These are phyloP conservation scores for Mollisia scopiformis DNA, from an alignment of 2,329 filamentous ascomycete species.

Conservation along the genomic window DNA sequence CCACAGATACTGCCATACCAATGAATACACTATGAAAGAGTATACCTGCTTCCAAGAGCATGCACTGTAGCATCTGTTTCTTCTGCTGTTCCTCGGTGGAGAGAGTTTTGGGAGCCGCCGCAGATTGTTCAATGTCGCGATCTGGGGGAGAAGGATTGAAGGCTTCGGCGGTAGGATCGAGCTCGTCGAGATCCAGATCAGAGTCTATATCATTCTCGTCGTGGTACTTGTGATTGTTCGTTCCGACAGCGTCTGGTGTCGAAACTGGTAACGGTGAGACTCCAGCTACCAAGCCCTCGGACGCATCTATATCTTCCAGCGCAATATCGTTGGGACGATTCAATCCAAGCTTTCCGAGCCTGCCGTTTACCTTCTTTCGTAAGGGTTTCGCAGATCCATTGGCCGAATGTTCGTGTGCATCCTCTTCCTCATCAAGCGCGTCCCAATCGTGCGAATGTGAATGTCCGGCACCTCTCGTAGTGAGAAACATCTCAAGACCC, in stretches of 20 bases:
- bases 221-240: constrained; percentile 35
- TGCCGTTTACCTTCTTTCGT: constrained; percentile 30
- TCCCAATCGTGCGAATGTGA: constrained; percentile 56
- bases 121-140: constrained; percentile 10
- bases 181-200: constrained; percentile 64
- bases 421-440: constrained; percentile 40
- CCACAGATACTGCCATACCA: constrained; percentile 82
- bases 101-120: constrained; percentile 34
- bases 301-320: constrained; percentile 53
- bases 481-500: constrained; percentile 86
- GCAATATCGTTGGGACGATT: constrained; percentile 52
- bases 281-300: constrained; percentile 59
- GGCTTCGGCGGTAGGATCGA: constrained; percentile 48
- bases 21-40: constrained; percentile 47
- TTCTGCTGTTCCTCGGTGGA: constrained; percentile 58
- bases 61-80: constrained; percentile 73
- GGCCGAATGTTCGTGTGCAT: constrained; percentile 43
- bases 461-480: constrained; percentile 66
- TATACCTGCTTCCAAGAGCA: constrained; percentile 47
- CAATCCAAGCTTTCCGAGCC: constrained; percentile 31
- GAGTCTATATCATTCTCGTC: constrained; percentile 45
- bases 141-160: constrained; percentile 29
- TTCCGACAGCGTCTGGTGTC: constrained; percentile 33
- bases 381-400: constrained; percentile 20
- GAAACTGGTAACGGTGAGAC: constrained; percentile 61